Conservation (phyloP, 768 basidiomycete genomes). For the Kwoniella heveanensis region DNA sequence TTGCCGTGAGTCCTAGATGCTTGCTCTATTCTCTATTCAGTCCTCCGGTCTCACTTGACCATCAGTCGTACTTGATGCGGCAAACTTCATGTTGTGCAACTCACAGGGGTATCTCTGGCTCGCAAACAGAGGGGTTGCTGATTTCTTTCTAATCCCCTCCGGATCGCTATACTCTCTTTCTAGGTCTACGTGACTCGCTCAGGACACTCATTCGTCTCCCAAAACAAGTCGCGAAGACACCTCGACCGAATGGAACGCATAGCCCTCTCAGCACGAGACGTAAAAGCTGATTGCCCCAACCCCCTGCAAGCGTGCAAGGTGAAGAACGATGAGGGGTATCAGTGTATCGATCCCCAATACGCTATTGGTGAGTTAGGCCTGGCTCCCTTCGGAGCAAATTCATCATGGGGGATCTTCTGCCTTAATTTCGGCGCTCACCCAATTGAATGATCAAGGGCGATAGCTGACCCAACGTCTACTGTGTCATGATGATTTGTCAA, state of each 20-base stretch:
- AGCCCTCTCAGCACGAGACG: constrained; percentile 1
- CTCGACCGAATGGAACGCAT: constrained; percentile 5
- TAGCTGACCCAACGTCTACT: too few relatives aligned
- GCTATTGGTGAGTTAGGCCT: constrained; percentile 25
- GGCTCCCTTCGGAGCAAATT: too few relatives aligned
- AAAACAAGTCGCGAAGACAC: constrained; percentile 1
- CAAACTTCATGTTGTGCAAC: too few relatives aligned
- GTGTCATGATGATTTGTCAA: not conserved
- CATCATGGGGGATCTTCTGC: too few relatives aligned
- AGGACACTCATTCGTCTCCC: constrained; percentile 15
- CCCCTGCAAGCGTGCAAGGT: constrained; percentile 24
- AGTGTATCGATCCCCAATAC: constrained; percentile 25
- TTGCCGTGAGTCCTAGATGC: constrained; percentile 8
- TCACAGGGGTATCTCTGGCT: too few relatives aligned
- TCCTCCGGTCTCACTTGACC: too few relatives aligned
- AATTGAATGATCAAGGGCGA: too few relatives aligned
- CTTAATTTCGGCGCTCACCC: too few relatives aligned
- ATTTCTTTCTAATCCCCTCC: too few relatives aligned
- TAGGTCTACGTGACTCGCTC: constrained; percentile 19
- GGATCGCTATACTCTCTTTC: not conserved
- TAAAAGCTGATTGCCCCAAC: constrained; percentile 7
- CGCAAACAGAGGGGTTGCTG: too few relatives aligned
- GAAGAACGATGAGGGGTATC: constrained; percentile 5
- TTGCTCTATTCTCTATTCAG: too few relatives aligned
- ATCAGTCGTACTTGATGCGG: too few relatives aligned